Evolutionary conservation across 345 rosid species (phyloP).

Genomic region (Ceriops zippeliana): DNA sequence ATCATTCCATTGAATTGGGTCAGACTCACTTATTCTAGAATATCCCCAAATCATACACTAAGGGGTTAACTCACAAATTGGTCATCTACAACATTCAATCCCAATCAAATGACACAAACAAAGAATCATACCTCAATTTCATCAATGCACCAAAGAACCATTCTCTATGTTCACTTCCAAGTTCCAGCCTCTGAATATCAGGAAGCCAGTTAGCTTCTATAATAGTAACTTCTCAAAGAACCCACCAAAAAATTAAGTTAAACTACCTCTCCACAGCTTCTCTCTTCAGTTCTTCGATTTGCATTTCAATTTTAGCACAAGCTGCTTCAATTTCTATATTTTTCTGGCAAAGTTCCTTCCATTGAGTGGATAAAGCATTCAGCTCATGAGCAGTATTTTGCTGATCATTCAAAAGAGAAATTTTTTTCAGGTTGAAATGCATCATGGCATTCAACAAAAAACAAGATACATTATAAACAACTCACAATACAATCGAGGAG

Average conservation of each 20-base stretch:
- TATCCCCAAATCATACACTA: too few species aligned
- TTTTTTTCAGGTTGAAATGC: not conserved
- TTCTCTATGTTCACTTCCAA: constrained; percentile 60
- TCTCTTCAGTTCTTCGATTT: constrained; percentile 50
- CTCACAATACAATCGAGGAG: constrained; percentile 1
- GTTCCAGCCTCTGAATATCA: constrained; percentile 66
- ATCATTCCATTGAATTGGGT: too few species aligned
- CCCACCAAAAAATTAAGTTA: constrained; percentile 9
- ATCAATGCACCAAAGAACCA: constrained; percentile 31
- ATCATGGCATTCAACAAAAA: constrained; percentile 5
- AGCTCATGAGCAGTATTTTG: constrained; percentile 91
- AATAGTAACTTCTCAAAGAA: constrained; percentile 6
- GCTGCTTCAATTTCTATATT: constrained; percentile 83
- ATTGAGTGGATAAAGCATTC: constrained; percentile 75
- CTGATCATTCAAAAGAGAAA: constrained; percentile 36
- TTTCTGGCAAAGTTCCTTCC: constrained; percentile 86
- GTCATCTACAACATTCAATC: not conserved
- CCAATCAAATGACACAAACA: not conserved
- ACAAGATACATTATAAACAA: not conserved
- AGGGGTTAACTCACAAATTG: too few species aligned
- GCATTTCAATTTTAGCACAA: constrained; percentile 59
- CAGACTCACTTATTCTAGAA: too few species aligned
- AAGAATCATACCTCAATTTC: constrained; percentile 23
- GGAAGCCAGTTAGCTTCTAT: constrained; percentile 19
- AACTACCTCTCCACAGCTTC: constrained; percentile 76